Percentiles rank a stretch among this genome's conserved stretches.
Conservation (phyloP, 495 filamentous ascomycete genomes). For the Friedmanniomyces simplex region DNA sequence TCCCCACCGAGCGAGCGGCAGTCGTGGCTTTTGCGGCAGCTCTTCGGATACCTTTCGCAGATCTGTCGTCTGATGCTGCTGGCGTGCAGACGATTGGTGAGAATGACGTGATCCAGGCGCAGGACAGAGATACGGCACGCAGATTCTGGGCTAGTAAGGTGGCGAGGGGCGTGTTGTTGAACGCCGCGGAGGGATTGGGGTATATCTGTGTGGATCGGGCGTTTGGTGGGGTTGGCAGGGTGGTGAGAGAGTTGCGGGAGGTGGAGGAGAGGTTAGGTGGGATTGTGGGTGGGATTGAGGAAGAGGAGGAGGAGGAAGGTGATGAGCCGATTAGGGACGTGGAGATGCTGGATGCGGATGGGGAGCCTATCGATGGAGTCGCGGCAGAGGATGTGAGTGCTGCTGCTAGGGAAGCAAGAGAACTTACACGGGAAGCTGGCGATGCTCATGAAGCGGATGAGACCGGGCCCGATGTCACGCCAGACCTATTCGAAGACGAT, state of each 20-base stretch:
- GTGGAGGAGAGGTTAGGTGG: conserved; percentile 22
- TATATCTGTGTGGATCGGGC: conserved; percentile 51
- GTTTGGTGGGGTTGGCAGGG: conserved; percentile 48
- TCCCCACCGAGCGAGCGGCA: conserved; percentile 45
- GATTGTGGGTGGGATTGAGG: conserved; percentile 20
- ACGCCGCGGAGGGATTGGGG: conserved; percentile 46
- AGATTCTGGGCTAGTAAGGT: conserved; percentile 55
- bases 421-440: background rate
- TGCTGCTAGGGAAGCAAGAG: background rate
- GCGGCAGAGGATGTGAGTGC: conserved; percentile 9
- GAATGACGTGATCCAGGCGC: conserved; percentile 10
- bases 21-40: conserved; percentile 47
- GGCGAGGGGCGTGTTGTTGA: conserved; percentile 51
- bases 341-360: conserved; percentile 12
- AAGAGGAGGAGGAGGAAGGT: conserved; percentile 14
- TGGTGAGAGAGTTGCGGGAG: conserved; percentile 18
- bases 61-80: conserved; percentile 34
- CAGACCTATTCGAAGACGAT: conserved; percentile 13
- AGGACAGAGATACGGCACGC: conserved; percentile 33
- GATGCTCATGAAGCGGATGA: background rate
- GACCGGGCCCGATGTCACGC: background rate
- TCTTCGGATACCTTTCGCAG: conserved; percentile 42
- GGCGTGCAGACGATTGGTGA: background rate
- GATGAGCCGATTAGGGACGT: conserved; percentile 8
- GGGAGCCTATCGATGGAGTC: conserved; percentile 1